Base-by-base conservation (phyloP, 768 basidiomycete genomes). In the Hygrophorus pudorinus region DNA sequence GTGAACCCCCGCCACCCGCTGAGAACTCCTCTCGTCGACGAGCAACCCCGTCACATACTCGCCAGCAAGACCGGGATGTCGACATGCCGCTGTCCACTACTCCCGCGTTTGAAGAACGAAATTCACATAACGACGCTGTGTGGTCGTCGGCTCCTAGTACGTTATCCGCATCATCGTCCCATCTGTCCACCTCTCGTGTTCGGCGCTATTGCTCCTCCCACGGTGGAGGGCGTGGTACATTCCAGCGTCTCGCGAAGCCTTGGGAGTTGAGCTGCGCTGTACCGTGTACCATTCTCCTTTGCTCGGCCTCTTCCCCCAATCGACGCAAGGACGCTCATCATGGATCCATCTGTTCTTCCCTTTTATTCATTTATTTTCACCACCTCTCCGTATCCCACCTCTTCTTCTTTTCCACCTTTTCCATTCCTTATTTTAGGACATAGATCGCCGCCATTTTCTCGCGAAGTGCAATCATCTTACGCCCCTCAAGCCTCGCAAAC, bases 101-200 rank as follows among this genome's bases (percentile, higher is more conserved):
- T 12, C 29, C 39, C 36, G 28, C 41, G 4, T 43, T 14, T 17
- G 53, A 55, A 49, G 61, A 62, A 50, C 56, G 24, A 60, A 56
- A 61, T 60, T 63, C 60, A 57, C 45, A 21, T 36, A 42, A 48
- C 43, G 50, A 48, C 41, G 32, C 40, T 42, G 40, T 28, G 41
- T 18, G 17, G 46, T 41, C 41, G 30, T 35, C 46, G 54, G 51
- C 68, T 65, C 59, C 68, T 60, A 77, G 76, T 78, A 78, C 76
- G 75, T 78, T 76, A 64, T 76, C 72, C 66, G 71, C 73, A 68
- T 75, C 70, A 62, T 70, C 53, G 59, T 44, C 48, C 49, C 52
- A 56, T 48, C 58, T 61, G 64, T 54, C 60, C 59, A 62, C 55
- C 66, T 56, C 61, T 58, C 56, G 53, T 53, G 58, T 49, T 27